Base-by-base conservation (phyloP, 2,329 filamentous ascomycete species). In the Colletotrichum agaves region DNA sequence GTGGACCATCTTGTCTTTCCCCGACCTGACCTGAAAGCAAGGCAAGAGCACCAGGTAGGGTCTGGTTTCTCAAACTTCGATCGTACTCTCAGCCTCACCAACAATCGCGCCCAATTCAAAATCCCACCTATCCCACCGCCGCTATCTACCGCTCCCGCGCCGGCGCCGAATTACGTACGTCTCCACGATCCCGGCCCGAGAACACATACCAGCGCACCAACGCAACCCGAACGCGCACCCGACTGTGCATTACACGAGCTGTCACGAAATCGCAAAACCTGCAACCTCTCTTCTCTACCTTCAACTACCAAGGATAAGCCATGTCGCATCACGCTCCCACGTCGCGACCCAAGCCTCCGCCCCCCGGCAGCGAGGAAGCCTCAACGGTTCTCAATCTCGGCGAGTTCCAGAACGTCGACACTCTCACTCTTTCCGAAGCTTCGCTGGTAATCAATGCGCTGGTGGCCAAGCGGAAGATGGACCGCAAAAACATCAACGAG, bases 391-490 rank as follows among this genome's bases (percentile, higher is more conserved):
- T 98, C 71, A 92, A 91, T 78, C 91, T 99, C 11, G 96, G 96
- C 81, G 95, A 98, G 78, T 98, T 98, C 81, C 90, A 97, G 74
- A 86, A 95, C 75, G 94, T 97, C 72, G 93, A 96, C 77, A 95
- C 94, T 5, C 85, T 99, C 70, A 97, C 94, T 50, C 88, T 98
- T 60, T 97, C 93, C 37, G 96, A 98, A 82, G 94, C 96, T 2
- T 89, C 93, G 73, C 88, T 97, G 57, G 92, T 99, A 76, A 93
- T 99, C 75, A 95, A 95, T 76, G 94, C 94, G 70, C 90, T 98
- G 56, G 88, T 96, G 71, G 86, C 91, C 70, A 93, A 95, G 82
- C 89, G 93, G 71, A 88, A 90, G 72, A 90, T 91, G 74, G 91
- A 93, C 73, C 89, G 90, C 74, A 94, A 94, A 81, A 93, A 94